Evolutionary conservation across 2,329 filamentous ascomycete genomes (phyloP), one percentile per base, ranked within the genome.

Genomic region (Pyrenochaeta sp.): DNA sequence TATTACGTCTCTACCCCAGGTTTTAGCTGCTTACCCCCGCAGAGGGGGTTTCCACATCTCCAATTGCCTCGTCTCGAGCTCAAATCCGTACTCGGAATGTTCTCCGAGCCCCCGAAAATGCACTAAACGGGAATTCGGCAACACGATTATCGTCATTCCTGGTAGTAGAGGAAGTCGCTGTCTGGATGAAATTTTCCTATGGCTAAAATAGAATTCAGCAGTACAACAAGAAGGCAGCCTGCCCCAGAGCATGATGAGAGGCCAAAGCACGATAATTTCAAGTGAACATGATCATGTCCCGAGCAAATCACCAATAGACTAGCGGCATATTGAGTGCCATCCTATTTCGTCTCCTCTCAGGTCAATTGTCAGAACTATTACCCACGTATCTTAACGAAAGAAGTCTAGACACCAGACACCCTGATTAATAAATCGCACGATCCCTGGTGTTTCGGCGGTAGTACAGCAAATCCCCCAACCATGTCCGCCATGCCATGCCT

Each of bases 11-110:
- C 28, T 22, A 28, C 45, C 24, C 30, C 48, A 36, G 47, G 40
- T 52, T 42, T 19, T 34, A 52, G 24, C 40, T 25, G 40, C 53
- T 36, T 58, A 58, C 50, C 54, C 61, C 61, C 52, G 49, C 54
- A 54, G 50, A 56, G 32, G 47, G 47, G 36, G 12, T 27, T 32
- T 40, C 34, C 24, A 13, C 30, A 43, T 15, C 36, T 30, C 15
- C 9, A n/a, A 46, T 37, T 45, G 52, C 36, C 59, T 57, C 52
- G 47, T 28, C 50, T 59, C 53, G 43, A 62, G 56, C 46, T 39
- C 37, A 5, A 24, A 27, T 15, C 30, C 7, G 19, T 22, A 40
- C 15, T 25, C 52, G 53, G 56, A 62, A 42, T 50, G 32, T 27
- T 52, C 50, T 59, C 59, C 56, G 56, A 25, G 32, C 30, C 47